Percentiles rank a stretch among this genome's conserved stretches.
These are phyloP conservation scores for Lepidium africanum DNA, from an alignment of 345 rosid genomes.

Conservation along the genomic window DNA sequence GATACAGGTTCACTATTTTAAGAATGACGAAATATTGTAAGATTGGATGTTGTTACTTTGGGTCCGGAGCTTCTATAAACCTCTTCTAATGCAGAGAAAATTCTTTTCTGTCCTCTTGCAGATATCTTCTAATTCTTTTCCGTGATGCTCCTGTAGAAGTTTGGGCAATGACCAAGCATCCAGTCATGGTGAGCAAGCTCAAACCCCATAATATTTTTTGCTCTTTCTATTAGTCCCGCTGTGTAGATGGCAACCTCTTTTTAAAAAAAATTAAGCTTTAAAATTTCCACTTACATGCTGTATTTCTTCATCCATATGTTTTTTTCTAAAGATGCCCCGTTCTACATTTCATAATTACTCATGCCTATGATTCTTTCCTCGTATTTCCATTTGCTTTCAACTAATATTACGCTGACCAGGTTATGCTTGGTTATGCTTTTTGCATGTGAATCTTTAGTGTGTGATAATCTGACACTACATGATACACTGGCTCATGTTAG, in stretches of 20 bases:
- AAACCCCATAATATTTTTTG: neutral
- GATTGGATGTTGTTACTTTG: neutral
- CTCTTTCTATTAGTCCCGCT: neutral
- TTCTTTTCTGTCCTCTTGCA: conserved; percentile 28
- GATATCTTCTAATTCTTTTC: conserved; percentile 94
- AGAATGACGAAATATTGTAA: neutral
- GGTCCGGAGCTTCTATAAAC: neutral
- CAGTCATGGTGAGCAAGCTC: conserved; percentile 67
- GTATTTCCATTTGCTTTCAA: neutral
- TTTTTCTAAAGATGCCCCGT: neutral
- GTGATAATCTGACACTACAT: neutral
- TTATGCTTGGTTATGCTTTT: neutral
- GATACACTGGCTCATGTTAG: neutral
- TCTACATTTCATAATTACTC: neutral
- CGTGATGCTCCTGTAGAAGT: conserved; percentile 99
- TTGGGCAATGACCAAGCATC: conserved; percentile 98
- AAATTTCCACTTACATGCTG: neutral
- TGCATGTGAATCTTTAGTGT: neutral
- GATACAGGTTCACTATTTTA: conserved; percentile 9
- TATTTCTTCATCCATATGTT: neutral
- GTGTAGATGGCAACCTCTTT: neutral
- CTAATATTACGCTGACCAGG: neutral
- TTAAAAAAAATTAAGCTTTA: neutral
- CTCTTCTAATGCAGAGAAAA: neutral
- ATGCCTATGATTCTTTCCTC: neutral